phyloP scores from a whole-genome alignment of 768 basidiomycete species.

The Panus rudis region DNA sequence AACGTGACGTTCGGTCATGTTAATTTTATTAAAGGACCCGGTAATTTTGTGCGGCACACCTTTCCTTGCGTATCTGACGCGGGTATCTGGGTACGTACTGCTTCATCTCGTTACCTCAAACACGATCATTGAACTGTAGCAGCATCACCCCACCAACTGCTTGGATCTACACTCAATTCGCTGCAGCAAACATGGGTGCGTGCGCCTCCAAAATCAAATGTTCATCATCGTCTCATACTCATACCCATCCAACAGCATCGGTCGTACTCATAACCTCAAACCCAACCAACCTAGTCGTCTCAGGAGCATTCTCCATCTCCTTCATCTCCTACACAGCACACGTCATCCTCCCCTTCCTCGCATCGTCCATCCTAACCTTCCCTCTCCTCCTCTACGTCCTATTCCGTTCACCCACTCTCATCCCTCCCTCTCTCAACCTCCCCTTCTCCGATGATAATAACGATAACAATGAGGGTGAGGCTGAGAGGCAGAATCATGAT shows the following conservation, averaged over 20 bases:
- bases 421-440: slow-evolving; percentile 42
- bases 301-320: slow-evolving; percentile 76
- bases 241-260: slow-evolving; percentile 26
- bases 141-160: slow-evolving; percentile 39
- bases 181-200: slow-evolving; percentile 66
- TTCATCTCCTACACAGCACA: slow-evolving; percentile 78
- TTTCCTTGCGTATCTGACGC: slow-evolving; percentile 84
- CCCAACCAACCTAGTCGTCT: slow-evolving; percentile 90
- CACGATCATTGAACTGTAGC: neutral
- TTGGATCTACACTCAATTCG: slow-evolving; percentile 73
- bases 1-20: too few species aligned
- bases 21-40: too few species aligned
- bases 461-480: slow-evolving; percentile 18
- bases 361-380: slow-evolving; percentile 52
- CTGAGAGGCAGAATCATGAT: slow-evolving; percentile 38
- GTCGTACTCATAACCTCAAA: slow-evolving; percentile 75
- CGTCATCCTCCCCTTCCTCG: slow-evolving; percentile 75
- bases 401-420: slow-evolving; percentile 47
- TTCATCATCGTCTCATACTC: neutral
- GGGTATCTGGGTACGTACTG: slow-evolving; percentile 42
- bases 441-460: too few species aligned
- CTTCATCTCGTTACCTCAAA: neutral
- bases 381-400: slow-evolving; percentile 48
- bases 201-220: slow-evolving; percentile 11
- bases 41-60: slow-evolving; percentile 88